A percentile compares a stretch with the other conserved stretches of the same genome.
Evolutionary conservation across 106 monocot species (phyloP).

Genomic region (Dendrobium huoshanense): DNA sequence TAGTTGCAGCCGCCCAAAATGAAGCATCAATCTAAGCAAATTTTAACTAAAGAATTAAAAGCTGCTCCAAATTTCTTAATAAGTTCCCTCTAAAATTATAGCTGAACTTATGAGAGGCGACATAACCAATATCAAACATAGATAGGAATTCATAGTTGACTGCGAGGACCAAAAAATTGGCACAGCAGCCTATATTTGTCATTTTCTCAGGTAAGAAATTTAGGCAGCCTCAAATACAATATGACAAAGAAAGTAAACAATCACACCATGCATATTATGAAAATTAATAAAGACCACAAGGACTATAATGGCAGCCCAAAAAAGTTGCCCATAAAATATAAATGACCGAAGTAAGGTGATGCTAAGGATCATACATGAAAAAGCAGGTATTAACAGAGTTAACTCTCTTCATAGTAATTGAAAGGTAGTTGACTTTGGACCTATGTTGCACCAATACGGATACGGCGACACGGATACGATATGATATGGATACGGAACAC

Average conservation of each 20-base stretch:
- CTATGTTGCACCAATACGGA: too few species aligned
- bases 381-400: not conserved
- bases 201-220: not conserved
- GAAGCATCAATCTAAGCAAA: too few species aligned
- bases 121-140: too few species aligned
- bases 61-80: too few species aligned
- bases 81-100: too few species aligned
- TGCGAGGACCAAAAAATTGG: not conserved
- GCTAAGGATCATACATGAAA: not conserved
- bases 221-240: not conserved
- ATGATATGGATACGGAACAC: too few species aligned
- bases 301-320: not conserved
- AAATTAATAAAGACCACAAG: not conserved
- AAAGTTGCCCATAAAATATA: not conserved
- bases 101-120: too few species aligned
- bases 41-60: too few species aligned
- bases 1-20: too few species aligned
- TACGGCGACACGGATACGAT: too few species aligned
- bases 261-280: not conserved
- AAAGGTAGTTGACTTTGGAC: too few species aligned
- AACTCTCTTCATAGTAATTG: not conserved
- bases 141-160: not conserved
- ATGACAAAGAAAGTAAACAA: not conserved
- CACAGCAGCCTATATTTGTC: not conserved
- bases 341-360: not conserved